Base-by-base conservation (phyloP, 108 stramenopile genomes). In the Cyclotella kingstonii region DNA sequence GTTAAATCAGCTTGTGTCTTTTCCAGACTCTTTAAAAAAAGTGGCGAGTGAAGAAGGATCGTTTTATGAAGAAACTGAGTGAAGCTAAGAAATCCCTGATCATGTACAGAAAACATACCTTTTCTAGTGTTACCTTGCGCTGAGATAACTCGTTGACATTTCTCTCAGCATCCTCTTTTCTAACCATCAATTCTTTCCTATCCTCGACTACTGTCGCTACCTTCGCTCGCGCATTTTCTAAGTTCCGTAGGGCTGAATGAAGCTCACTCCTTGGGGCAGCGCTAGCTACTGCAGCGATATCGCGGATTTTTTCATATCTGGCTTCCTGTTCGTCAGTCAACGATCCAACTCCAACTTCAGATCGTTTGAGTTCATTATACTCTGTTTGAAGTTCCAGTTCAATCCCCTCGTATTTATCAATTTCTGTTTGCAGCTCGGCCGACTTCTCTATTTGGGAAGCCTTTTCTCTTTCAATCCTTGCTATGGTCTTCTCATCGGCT, bases 241-340 rank as follows among this genome's bases (percentile, higher is more conserved):
- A 49, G 26, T 75, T 55, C 29, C 88, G 63, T 8, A 78, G 63
- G 18, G 78, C 56, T 11, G 70, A 67, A 6, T 69, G 70, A 39
- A 94, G 62, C 36, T 68, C 71, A 5, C 75, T 64, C 29, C 87
- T 72, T 7, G 90, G 86, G 22, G 69, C 53, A 5, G 85, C 87
- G 68, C 87, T 88, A 11, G 87, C 90, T 4, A 89, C 87, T 6
- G 86, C 87, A 17, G 94, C 91, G 9, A 81, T 86, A 70, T 95
- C 86, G 5, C 77, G 59, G 62, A 91, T 83, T 4, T 70, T 63
- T 66, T 94, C 89, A 46, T 94, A 94, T 43, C 89, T 81, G 44
- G 80, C 72, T 63, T 94, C 89, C 57, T 95, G 90, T 35, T 85
- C 87, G 56, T 83, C 66, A 5, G 90, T 92, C 76, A 91, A 56